These are phyloP conservation scores for Chrysanthemum makinoi DNA, from an alignment of 129 eudicot species.

Conservation along the genomic window DNA sequence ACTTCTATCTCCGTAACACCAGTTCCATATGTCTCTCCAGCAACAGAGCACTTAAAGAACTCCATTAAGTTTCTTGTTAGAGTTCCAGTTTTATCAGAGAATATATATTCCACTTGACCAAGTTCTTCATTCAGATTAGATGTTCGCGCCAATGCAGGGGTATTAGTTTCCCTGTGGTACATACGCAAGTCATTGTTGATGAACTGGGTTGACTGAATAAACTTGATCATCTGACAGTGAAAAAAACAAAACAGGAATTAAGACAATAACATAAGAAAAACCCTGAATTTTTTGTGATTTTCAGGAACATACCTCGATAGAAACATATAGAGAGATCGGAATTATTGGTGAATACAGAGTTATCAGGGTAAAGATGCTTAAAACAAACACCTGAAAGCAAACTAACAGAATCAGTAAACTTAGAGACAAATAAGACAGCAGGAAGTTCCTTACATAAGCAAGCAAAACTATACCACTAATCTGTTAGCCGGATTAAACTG, in stretches of 20 bases:
- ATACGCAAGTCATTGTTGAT: slow-evolving; percentile 89
- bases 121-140: slow-evolving; percentile 98
- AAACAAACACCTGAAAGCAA: slow-evolving; percentile 51
- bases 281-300: neutral
- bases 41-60: slow-evolving; percentile 95
- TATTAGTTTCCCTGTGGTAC: slow-evolving; percentile 86
- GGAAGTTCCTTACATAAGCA: neutral
- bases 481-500: slow-evolving; percentile 82
- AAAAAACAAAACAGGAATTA: slow-evolving; percentile 19
- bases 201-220: slow-evolving; percentile 82
- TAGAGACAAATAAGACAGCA: slow-evolving; percentile 5
- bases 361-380: slow-evolving; percentile 87
- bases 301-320: slow-evolving; percentile 68
- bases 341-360: slow-evolving; percentile 95
- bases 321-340: slow-evolving; percentile 97
- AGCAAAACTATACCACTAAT: slow-evolving; percentile 36
- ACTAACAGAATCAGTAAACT: slow-evolving; percentile 1
- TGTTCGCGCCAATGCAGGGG: slow-evolving; percentile 94
- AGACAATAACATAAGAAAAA: slow-evolving; percentile 1
- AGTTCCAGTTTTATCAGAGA: slow-evolving; percentile 97
- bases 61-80: slow-evolving; percentile 94
- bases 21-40: slow-evolving; percentile 90
- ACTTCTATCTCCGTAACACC: slow-evolving; percentile 91
- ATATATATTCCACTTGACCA: slow-evolving; percentile 96
- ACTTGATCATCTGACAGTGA: slow-evolving; percentile 76